Base-by-base conservation (phyloP, 202 grass and related monocot genomes). In the Carex arenaria region DNA sequence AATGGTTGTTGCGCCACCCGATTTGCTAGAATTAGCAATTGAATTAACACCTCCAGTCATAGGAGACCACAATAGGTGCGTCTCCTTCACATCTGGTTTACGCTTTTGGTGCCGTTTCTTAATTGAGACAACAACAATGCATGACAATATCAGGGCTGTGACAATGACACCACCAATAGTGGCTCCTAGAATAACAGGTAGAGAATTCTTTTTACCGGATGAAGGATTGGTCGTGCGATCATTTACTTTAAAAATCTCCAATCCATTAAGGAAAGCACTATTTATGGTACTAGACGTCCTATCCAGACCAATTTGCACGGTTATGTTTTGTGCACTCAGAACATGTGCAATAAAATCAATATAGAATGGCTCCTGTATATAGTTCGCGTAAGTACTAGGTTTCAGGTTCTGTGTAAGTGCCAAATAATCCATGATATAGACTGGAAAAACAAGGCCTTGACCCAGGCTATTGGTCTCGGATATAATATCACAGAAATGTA, bases 201-300 rank as follows among this genome's bases (percentile, higher is more conserved):
- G 77, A 73, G 13, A 72, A 17, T 2, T 72, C 3, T 17, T 69
- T 28, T 22, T 43, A 15, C 1, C 1, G 14, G 0, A 0, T 11
- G 55, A 20, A 17, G 26, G 55, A 2, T 60, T 0, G 32, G 10
- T 18, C 36, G 1, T 77, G 9, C 38, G 42, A 19, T 15, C 2
- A 10, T 15, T 78, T 15, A 91, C 60, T 71, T 79, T 90, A 85
- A 98, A 90, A 81, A 98, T 92, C 83, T 98, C 95, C 23, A 98
- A 82, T 26, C 95, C 92, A n/a, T 98, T 98, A 0, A 98, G 88
- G 0, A 91, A 81, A 8, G 84, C 92, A 10, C 87, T 87, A 14
- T 7, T 11, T 2, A 0, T 38, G 1, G 0, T 0, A 26, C 2
- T 78, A 57, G 61, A 10, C 10, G 70, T 61, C 0, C 0, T 0